Conservation (phyloP, 352 stramenopile genomes). For the Phytophthora citricola region DNA sequence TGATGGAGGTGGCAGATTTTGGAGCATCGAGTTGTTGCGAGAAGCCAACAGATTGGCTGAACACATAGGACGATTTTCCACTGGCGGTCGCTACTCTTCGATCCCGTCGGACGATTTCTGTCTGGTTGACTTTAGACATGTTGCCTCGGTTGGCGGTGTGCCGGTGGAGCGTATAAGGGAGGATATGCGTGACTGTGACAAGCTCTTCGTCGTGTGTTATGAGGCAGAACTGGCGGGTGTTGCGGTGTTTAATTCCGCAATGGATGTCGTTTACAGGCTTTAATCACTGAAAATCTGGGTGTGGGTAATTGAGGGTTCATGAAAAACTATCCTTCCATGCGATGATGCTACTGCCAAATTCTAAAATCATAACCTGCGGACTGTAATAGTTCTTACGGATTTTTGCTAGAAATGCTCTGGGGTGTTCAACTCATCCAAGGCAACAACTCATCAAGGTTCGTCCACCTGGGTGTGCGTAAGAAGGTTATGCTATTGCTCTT, state of each 20-base stretch:
- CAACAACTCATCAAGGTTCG: no score
- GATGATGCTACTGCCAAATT: no score
- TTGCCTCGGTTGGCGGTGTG: conserved; percentile 2
- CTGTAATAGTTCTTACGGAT: no score
- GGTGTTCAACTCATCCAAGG: no score
- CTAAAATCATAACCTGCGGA: no score
- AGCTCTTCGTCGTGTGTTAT: conserved; percentile 24
- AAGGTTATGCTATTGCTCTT: neutral
- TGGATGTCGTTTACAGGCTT: conserved; percentile 12
- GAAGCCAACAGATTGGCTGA: conserved; percentile 7
- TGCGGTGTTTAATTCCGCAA: conserved; percentile 23
- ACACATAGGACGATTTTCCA: conserved; percentile 6
- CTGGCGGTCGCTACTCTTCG: conserved; percentile 9
- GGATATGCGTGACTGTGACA: conserved; percentile 17
- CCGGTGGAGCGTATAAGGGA: conserved; percentile 7
- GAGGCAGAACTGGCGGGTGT: conserved; percentile 12
- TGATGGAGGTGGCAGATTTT: conserved; percentile 12
- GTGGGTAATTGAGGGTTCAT: no score
- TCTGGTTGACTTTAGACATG: conserved; percentile 17
- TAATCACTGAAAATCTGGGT: neutral
- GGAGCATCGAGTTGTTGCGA: conserved; percentile 18
- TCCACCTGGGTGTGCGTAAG: no score
- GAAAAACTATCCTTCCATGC: no score
- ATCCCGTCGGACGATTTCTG: conserved; percentile 9
- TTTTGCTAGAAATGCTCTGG: no score